Conservation (phyloP, 768 basidiomycete genomes). For the Amanita thiersii region DNA sequence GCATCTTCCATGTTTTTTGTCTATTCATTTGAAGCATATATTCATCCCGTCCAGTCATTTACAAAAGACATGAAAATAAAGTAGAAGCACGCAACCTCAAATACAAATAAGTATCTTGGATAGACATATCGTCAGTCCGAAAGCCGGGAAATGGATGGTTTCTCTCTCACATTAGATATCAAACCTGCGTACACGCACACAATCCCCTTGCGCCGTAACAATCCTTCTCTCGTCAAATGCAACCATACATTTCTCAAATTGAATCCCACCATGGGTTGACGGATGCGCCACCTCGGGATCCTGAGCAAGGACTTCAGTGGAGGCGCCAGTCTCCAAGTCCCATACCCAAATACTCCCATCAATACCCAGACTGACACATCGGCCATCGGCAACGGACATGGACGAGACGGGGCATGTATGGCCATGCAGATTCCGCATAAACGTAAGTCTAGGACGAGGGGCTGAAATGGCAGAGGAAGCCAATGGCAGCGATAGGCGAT, state of each 20-base stretch:
- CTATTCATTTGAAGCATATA: neutral
- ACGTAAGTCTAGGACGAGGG: constrained; percentile 56
- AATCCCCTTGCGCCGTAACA: constrained; percentile 37
- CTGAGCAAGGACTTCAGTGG: constrained; percentile 31
- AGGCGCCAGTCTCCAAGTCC: constrained; percentile 65
- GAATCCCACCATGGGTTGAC: constrained; percentile 11
- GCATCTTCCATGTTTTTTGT: neutral
- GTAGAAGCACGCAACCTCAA: constrained; percentile 9
- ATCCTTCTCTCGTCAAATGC: constrained; percentile 73
- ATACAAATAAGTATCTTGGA: constrained; percentile 7
- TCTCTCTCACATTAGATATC: constrained; percentile 34
- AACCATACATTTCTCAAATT: constrained; percentile 33
- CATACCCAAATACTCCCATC: constrained; percentile 81
- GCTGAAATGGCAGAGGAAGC: constrained; percentile 37
- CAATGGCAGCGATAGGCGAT: constrained; percentile 57
- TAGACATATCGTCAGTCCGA: constrained; percentile 4
- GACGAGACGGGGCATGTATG: constrained; percentile 59
- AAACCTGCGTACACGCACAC: constrained; percentile 45
- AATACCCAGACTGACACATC: constrained; percentile 66
- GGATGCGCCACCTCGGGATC: constrained; percentile 9
- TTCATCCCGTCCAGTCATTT: too few relatives aligned
- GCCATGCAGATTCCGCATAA: constrained; percentile 65
- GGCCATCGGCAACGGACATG: constrained; percentile 70
- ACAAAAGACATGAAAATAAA: constrained; percentile 1
- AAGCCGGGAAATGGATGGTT: constrained; percentile 1